A percentile compares a stretch with the other conserved stretches of the same genome.
Evolutionary conservation across 208 protist species (phyloP).

Genomic region (Leishmania tarentolae): DNA sequence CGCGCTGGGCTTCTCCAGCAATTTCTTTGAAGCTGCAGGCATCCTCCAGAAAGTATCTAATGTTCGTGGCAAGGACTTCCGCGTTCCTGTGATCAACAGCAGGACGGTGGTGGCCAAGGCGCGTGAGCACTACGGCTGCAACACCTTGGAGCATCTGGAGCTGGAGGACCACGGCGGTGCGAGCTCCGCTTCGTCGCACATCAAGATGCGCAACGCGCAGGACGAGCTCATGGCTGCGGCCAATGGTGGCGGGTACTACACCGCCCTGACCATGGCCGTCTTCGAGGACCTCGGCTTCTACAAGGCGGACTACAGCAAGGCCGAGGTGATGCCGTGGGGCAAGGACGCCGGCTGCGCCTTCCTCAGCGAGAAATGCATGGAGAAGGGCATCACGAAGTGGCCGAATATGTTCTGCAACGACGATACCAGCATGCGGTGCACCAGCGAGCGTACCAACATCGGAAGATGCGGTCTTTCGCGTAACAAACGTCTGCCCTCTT

Average conservation of each 20-base stretch:
- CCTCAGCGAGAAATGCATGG: constrained; percentile 46
- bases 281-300: constrained; percentile 88
- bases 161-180: constrained; percentile 57
- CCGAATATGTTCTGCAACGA: constrained; percentile 58
- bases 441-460: neutral
- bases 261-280: constrained; percentile 74
- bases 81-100: neutral
- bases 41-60: constrained; percentile 19
- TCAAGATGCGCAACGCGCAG: constrained; percentile 75
- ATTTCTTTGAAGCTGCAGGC: neutral
- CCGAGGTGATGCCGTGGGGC: constrained; percentile 76
- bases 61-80: neutral
- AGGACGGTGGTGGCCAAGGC: neutral
- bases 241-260: constrained; percentile 42
- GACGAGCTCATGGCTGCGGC: constrained; percentile 86
- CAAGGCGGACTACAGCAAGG: constrained; percentile 56
- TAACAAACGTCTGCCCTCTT: neutral
- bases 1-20: constrained; percentile 56
- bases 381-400: constrained; percentile 28
- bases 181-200: constrained; percentile 59
- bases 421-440: neutral
- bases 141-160: constrained; percentile 55
- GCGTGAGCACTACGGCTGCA: constrained; percentile 60
- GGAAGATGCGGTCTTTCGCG: neutral
- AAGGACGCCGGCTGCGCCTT: constrained; percentile 58